phyloP scores from a whole-genome alignment of 805 yeast genomes.

The Cyberlindnera euphorbiiphila region DNA sequence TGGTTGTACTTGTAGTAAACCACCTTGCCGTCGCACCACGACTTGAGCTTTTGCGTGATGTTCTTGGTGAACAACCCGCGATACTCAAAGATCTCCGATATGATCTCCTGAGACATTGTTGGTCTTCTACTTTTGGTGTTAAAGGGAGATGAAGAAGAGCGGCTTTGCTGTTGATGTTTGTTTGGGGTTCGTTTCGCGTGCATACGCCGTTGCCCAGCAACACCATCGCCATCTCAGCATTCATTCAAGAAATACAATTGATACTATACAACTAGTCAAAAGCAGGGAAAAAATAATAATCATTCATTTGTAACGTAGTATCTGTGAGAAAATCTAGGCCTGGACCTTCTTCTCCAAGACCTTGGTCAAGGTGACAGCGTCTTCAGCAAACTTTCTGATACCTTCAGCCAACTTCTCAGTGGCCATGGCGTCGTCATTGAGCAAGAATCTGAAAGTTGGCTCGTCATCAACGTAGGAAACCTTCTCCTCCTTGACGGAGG shows the following conservation, averaged over 20 bases:
- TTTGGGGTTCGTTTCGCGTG: conserved; percentile 1
- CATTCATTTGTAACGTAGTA: conserved; percentile 11
- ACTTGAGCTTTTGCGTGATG: conserved; percentile 21
- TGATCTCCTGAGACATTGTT: conserved; percentile 23
- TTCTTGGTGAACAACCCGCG: conserved; percentile 21
- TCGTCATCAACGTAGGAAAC: conserved; percentile 82
- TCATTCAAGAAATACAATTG: no score
- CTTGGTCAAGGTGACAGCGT: conserved; percentile 72
- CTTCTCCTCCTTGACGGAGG: conserved; percentile 55
- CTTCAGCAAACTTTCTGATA: conserved; percentile 95
- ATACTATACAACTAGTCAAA: no score
- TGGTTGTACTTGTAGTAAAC: conserved; percentile 22
- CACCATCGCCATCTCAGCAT: no score
- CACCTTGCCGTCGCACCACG: conserved; percentile 26
- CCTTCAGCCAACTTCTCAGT: conserved; percentile 97
- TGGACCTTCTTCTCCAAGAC: conserved; percentile 58
- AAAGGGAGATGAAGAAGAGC: neutral
- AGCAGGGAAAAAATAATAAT: no score
- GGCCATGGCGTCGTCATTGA: conserved; percentile 98
- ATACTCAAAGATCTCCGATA: conserved; percentile 24
- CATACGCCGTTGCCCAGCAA: no score
- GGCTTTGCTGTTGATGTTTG: neutral
- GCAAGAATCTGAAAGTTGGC: conserved; percentile 80
- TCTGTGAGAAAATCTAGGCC: conserved; percentile 33
- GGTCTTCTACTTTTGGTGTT: neutral